Base-by-base conservation (phyloP, 2,329 filamentous ascomycete genomes). In the Neospermospora avenae region DNA sequence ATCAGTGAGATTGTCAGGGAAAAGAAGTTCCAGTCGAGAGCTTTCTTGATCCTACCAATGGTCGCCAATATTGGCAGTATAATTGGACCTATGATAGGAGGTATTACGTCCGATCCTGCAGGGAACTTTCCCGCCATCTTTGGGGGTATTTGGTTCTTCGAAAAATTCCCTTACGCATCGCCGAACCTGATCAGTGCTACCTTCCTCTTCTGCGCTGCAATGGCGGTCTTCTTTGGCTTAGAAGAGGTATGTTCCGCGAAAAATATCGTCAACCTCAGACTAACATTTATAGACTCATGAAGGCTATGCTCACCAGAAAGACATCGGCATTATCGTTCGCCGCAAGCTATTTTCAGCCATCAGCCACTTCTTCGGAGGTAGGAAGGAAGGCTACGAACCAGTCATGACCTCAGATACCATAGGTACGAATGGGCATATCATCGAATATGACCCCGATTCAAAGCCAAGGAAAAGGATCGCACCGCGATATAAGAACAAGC, bases 1-100 rank as follows among this genome's bases (percentile, higher is more conserved):
- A 87, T 90, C 48, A 82, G 82, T 1, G 88, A 91, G 73, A 87
- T 89, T 35, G 84, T 91, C 39, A 78, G 80, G 53, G 87, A 90
- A 74, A 89, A 88, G 73, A 87, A 82, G 77, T 88, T 39, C 62
- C 77, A 77, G 63, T 76, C 77, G 6, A 73, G 75, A 62, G 76
- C 77, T 0, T 79, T 78, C 49, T 67, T 78, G 20, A 69, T 79
- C 25, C 65, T 79, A 58, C 77, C 77, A 3, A 87, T 91, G 81
- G 88, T 85, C 25, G 89, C 89, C 68, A 92, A 91, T 65, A 79
- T 81, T 3, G 73, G 75, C 3, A 72, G 73, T 64, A 77, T 78
- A 20, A 68, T 75, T 11, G 78, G 77, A 4, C 73, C 77, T 8
- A 74, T 75, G 4, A 52, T 78, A 1, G 77, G 78, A 10, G 79